Evolutionary conservation across 768 basidiomycete species (phyloP).

Genomic region (Russula emetica): DNA sequence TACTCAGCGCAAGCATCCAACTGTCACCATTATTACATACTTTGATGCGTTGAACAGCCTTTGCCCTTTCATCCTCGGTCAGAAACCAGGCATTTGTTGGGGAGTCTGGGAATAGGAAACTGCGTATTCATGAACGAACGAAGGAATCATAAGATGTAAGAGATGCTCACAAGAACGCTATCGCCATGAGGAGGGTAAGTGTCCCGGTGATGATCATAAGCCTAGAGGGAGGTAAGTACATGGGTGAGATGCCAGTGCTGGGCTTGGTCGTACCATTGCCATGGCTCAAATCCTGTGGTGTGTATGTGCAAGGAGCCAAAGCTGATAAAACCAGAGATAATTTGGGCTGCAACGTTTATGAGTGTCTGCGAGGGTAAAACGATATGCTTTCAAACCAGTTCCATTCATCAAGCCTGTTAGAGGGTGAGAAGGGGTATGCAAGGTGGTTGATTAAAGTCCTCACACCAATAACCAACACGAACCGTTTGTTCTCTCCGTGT

Average conservation of each 20-base stretch:
- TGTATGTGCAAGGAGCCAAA: constrained; percentile 63
- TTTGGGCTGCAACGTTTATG: constrained; percentile 47
- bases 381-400: constrained; percentile 41
- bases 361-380: neutral
- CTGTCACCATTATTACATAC: constrained; percentile 32
- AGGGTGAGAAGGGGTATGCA: neutral
- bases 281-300: constrained; percentile 54
- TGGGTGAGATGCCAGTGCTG: neutral
- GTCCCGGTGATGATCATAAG: constrained; percentile 67
- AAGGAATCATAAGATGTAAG: neutral
- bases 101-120: constrained; percentile 70
- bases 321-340: constrained; percentile 63
- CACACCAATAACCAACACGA: constrained; percentile 75
- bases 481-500: constrained; percentile 65
- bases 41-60: constrained; percentile 63
- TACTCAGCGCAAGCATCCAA: neutral
- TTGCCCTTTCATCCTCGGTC: constrained; percentile 55
- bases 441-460: constrained; percentile 31
- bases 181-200: constrained; percentile 50
- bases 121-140: constrained; percentile 29
- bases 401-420: constrained; percentile 68
- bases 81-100: constrained; percentile 75
- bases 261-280: constrained; percentile 55
- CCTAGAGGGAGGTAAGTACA: constrained; percentile 35
- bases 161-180: constrained; percentile 49